These are phyloP conservation scores for Cercophora newfieldiana DNA, from an alignment of 495 filamentous ascomycete species.

Conservation along the genomic window DNA sequence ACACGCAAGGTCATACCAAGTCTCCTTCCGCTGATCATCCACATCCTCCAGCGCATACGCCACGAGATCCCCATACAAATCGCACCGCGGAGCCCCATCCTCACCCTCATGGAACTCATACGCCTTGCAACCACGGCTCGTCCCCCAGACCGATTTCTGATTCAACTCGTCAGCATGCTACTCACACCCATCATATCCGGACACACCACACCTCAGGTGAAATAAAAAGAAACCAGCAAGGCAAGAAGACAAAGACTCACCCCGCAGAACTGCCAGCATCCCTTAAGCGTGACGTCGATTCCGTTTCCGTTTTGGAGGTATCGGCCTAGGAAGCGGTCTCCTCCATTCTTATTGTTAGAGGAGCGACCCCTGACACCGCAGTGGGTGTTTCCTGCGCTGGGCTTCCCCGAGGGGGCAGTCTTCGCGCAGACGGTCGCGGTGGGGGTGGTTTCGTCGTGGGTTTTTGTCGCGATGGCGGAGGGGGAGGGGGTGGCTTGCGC, in stretches of 20 bases:
- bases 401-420: constrained; percentile 15
- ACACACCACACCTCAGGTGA: too few species aligned
- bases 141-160: constrained; percentile 22
- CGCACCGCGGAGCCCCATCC: constrained; percentile 23
- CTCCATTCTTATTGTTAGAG: neutral
- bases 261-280: constrained; percentile 30
- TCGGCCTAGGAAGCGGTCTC: constrained; percentile 22
- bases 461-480: neutral
- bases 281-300: constrained; percentile 21
- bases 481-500: neutral
- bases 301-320: constrained; percentile 17
- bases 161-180: neutral
- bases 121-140: constrained; percentile 20
- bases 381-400: constrained; percentile 11
- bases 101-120: constrained; percentile 28
- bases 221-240: neutral
- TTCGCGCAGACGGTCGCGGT: constrained; percentile 20
- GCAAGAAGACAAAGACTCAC: constrained; percentile 23
- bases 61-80: constrained; percentile 29
- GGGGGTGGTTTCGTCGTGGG: neutral
- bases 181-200: too few species aligned
- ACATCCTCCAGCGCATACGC: constrained; percentile 23
- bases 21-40: constrained; percentile 21
- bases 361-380: constrained; percentile 30
- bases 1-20: constrained; percentile 33